Evolutionary conservation across 768 basidiomycete genomes (phyloP).

Genomic region (Lactifluus echinatus): DNA sequence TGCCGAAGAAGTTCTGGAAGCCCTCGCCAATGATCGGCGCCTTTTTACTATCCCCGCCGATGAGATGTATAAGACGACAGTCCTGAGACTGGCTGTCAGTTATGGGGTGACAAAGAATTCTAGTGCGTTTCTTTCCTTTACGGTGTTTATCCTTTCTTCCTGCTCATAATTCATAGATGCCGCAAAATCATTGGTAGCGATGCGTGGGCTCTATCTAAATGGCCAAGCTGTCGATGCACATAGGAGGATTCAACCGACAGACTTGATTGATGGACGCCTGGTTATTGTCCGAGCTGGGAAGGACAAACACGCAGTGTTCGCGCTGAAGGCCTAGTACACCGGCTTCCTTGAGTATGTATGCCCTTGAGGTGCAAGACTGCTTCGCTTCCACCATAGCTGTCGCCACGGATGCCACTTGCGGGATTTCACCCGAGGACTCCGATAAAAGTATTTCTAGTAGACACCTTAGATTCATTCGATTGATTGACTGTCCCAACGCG

Average conservation of each 20-base stretch:
- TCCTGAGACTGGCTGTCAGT: conserved; percentile 54
- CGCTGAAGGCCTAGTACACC: background rate
- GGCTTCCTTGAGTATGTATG: background rate
- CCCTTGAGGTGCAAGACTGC: background rate
- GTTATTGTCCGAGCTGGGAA: conserved; percentile 20
- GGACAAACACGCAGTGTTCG: conserved; percentile 18
- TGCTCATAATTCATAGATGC: conserved; percentile 12
- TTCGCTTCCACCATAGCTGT: background rate
- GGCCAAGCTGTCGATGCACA: conserved; percentile 8
- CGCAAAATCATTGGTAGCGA: conserved; percentile 13
- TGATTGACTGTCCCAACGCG: background rate
- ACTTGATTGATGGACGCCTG: conserved; percentile 18
- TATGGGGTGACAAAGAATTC: conserved; percentile 50
- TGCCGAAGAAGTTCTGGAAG: conserved; percentile 47
- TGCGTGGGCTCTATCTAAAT: conserved; percentile 20
- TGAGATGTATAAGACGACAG: conserved; percentile 44
- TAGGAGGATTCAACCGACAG: background rate
- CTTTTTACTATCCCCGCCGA: conserved; percentile 41
- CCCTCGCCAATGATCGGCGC: conserved; percentile 58
- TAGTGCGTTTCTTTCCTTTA: background rate
- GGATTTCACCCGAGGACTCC: background rate
- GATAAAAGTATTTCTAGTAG: background rate
- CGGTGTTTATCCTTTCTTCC: background rate
- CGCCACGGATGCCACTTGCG: background rate
- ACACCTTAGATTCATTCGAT: background rate